These are phyloP conservation scores for Durusdinium trenchii DNA, from an alignment of 73 alveolate species.

Conservation along the genomic window DNA sequence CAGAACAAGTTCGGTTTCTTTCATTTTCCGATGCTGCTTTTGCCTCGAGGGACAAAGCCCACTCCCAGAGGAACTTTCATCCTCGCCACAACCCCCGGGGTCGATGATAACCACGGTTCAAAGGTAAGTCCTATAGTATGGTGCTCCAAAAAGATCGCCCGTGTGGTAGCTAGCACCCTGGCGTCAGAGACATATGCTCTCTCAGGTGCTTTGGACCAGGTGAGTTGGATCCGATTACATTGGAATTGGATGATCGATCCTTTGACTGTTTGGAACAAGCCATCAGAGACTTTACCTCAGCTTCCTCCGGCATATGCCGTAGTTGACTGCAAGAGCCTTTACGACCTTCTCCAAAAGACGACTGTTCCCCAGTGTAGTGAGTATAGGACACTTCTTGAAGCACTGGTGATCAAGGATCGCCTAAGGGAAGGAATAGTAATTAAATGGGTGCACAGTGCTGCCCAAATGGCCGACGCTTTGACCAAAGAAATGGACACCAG, in stretches of 20 bases:
- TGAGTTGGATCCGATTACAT: not conserved
- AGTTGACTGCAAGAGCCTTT: constrained; percentile 4
- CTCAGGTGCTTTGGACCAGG: not conserved
- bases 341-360: not conserved
- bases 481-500: not conserved
- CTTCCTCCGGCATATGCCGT: not conserved
- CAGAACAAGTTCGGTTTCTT: not conserved
- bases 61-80: not conserved
- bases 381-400: constrained; percentile 5
- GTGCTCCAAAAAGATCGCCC: not conserved
- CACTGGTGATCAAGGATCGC: constrained; percentile 13
- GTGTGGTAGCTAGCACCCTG: not conserved
- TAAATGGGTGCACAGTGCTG: not conserved
- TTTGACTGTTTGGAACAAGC: not conserved
- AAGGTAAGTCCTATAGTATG: not conserved
- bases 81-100: not conserved
- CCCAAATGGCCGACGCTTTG: not conserved
- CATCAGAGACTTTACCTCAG: not conserved
- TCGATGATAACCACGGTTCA: not conserved
- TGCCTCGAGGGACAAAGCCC: not conserved
- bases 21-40: not conserved
- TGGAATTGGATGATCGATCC: constrained; percentile 23
- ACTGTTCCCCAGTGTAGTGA: not conserved
- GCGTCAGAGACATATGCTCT: constrained; percentile 36
- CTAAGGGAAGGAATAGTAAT: not conserved